Base-by-base conservation (phyloP, 768 basidiomycete genomes). In the Pholiota conissans region DNA sequence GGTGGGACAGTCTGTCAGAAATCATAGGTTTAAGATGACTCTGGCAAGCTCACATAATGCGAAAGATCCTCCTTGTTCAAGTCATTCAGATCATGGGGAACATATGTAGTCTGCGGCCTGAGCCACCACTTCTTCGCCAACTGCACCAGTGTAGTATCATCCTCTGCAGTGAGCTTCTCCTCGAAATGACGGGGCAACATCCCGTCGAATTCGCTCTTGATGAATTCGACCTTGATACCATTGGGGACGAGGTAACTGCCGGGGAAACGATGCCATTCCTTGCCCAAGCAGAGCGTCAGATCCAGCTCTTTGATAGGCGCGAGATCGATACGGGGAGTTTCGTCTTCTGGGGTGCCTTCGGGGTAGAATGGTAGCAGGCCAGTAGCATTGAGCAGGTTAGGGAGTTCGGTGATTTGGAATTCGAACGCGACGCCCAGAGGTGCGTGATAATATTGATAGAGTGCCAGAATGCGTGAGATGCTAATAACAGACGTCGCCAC, bases 221-320 rank as follows among this genome's bases (percentile, higher is more conserved):
- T 77, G 72, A 94, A 98, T 57, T 88, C 81, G n/a, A 96, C 85
- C 26, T 84, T 79, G 57, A 98, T 75, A 26, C 85, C 90, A 57
- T 87, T 83, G 1, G 95, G 95, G 20, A 98, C 81, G 48, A 96
- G 81, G 71, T 90, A 98, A 69, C 90, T 89, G 3, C 93, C 85
- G 2, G 95, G 91, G 79, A 94, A 99, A 22, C 96, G 83, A 68
- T 98, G 79, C 97, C 97, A 99, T 73, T 99, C 97, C 70, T 95
- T 95, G 48, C 89, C 93, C 50, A 90, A 78, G 73, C 97, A 99
- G 1, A 99, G 67, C 27, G 79, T 84, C 56, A 98, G 74, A 56
- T 86, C 82, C 65, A 95, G 84, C 11, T 83, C 77, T 56, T 78
- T 79, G 66, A 98, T 76, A 0, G 83, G 84, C 0, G 86, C 71